Conservation (phyloP, 2,329 filamentous ascomycete genomes). For the Amauroascus niger region DNA sequence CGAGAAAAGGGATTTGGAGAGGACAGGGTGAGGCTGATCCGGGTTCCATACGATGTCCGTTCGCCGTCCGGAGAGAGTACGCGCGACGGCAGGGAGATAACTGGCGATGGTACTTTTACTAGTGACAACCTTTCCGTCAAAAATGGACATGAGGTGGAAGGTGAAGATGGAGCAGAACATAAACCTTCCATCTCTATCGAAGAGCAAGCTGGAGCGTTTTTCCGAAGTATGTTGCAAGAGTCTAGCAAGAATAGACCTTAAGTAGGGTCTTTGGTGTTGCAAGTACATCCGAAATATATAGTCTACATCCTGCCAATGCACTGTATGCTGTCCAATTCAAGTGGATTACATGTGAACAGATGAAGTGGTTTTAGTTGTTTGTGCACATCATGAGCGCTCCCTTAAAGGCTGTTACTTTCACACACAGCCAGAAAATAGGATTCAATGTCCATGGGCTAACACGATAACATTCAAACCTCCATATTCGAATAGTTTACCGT, state of each 20-base stretch:
- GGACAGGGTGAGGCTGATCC: slow-evolving; percentile 25
- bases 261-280: too few relatives aligned
- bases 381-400: too few relatives aligned
- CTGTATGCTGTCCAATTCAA: too few relatives aligned
- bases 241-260: background rate
- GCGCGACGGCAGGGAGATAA: background rate
- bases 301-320: too few relatives aligned
- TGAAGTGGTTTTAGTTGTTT: too few relatives aligned
- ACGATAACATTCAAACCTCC: background rate
- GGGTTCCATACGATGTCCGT: background rate
- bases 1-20: slow-evolving; percentile 33
- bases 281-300: too few relatives aligned
- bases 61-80: background rate
- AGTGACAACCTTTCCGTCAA: background rate
- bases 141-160: background rate
- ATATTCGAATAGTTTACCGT: background rate
- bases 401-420: too few relatives aligned
- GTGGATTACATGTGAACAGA: too few relatives aligned
- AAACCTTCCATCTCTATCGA: slow-evolving; percentile 2
- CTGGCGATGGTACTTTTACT: background rate
- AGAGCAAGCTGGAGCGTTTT: slow-evolving; percentile 15
- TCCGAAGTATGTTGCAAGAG: slow-evolving; percentile 7
- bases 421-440: too few relatives aligned
- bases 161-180: background rate
- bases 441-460: too few relatives aligned